Evolutionary conservation across 176 grass and related monocot species (phyloP), one percentile per base, ranked within the genome.

Genomic region (Elaeis guineensis): DNA sequence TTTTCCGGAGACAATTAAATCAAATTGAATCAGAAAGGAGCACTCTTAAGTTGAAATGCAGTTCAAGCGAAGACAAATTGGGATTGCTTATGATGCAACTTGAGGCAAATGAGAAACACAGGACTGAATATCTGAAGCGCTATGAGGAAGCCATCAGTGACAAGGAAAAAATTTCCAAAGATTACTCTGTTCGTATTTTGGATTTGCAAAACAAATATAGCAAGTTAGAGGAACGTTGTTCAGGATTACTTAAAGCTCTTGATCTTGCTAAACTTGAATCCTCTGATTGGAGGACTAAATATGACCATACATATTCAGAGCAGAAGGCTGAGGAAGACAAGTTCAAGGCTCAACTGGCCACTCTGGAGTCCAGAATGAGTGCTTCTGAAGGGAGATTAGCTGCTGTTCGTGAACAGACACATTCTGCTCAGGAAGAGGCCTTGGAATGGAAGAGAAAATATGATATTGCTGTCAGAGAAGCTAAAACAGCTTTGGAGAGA

Each of bases 381-480:
- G 73, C 88, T 23, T 85, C 76, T 25, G 93, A 98, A 75, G 84
- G 93, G n/a, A 90, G 93, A 68, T 72, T 98, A 66, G 83, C 79
- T 58, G 93, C 93, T 78, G 54, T 78, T 51, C 88, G 88, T 62
- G 93, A 98, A 69, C 93, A 98, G 55, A 87, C 88, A 39, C 87
- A 85, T 49, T 98, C 93, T 51, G 88, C 87, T 67, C 93, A 80
- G 69, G 88, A 98, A 69, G 93, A 98, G 72, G 93, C 88, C 59
- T 89, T 79, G 30, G 93, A 92, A 66, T 98, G 93, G 93, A 98
- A 89, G 79, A 77, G 82, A 50, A 98, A 98, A 80, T 98, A 86
- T 6, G 87, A 92, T 66, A 68, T 81, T 65, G 88, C 88, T 66
- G 70, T 82, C 58, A 48, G 53, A 35, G 82, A 98, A 77, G 87